Evolutionary conservation across 805 yeast genomes (phyloP), one percentile per base, ranked within the genome.

Genomic region (Hemisphaericaspora nanyangensis): DNA sequence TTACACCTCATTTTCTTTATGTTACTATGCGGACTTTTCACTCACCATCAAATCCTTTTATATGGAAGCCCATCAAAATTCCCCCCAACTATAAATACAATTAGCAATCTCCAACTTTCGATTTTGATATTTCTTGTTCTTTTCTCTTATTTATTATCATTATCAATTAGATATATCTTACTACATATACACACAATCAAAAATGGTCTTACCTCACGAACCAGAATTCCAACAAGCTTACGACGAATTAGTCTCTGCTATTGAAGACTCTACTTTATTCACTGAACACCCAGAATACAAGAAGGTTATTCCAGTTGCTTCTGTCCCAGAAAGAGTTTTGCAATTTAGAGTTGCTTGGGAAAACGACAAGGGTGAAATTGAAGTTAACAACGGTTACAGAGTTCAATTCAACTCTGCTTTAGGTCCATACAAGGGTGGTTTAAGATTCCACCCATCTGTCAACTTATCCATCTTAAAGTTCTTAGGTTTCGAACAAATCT

Each of bases 151-250:
- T 8, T 24, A 22, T 33, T 15, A 16, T 33, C 35, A 20, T 33
- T 17, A 33, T 24, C 24, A 7, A 22, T 12, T 29, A 29, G 10
- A 10, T 5, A 10, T 15, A 29, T 29, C 18, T 11, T n/a, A 12
- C 17, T 22, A 13, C 11, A 30, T 22, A 33, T 24, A 33, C 26
- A 17, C 19, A 35, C 4, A 19, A 25, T 33, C 16, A 24, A 63
- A 49, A 69, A 80, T 82, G 88, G 86, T 77, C 73, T 80, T 79
- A 68, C 90, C 95, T 52, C 74, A 77, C 72, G 98, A 91, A 77
- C 98, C 99, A 54, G 99, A 91, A 82, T 91, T 91, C 75, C 90
- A 90, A 72, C 99, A 91, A 80, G 99, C 99, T 57, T 88, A 85
- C 81, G 77, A 85, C 71, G 99, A 91, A 79, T 80, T 91, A 57